A percentile compares a stretch with the other conserved stretches of the same genome.
phyloP scores from a whole-genome alignment of 2,329 filamentous ascomycete genomes.

The Fusarium sp. region DNA sequence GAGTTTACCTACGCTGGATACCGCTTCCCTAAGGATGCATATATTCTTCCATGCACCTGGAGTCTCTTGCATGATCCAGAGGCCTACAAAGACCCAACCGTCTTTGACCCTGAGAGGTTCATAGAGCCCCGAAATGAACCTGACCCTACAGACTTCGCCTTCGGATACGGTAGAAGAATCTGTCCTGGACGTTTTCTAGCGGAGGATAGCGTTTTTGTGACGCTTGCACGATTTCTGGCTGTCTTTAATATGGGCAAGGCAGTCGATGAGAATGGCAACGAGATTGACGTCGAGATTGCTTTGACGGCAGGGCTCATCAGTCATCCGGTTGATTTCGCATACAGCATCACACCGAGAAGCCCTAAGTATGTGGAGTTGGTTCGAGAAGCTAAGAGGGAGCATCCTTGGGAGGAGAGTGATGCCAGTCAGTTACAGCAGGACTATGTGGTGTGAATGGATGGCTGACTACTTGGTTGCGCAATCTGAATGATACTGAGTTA shows the following conservation, averaged over 20 bases:
- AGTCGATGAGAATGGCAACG: conserved; percentile 30
- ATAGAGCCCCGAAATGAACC: conserved; percentile 46
- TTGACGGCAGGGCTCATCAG: conserved; percentile 33
- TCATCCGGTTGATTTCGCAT: conserved; percentile 30
- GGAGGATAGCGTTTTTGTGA: conserved; percentile 49
- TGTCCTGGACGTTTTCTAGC: conserved; percentile 52
- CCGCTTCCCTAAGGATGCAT: conserved; percentile 45
- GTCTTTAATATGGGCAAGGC: conserved; percentile 56
- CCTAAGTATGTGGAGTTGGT: conserved; percentile 31
- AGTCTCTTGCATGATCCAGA: conserved; percentile 68
- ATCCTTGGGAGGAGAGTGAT: conserved; percentile 43
- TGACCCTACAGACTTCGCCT: conserved; percentile 47
- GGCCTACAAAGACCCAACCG: conserved; percentile 62
- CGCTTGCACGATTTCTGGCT: conserved; percentile 55
- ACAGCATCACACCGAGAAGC: conserved; percentile 37
- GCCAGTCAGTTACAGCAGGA: conserved; percentile 15
- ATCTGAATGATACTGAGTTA: no score
- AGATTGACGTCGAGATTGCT: conserved; percentile 34
- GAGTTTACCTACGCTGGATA: conserved; percentile 44
- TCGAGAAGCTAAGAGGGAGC: conserved; percentile 24
- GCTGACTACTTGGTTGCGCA: no score
- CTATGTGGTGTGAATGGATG: conserved; percentile 1
- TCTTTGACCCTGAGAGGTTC: conserved; percentile 51
- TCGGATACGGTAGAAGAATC: conserved; percentile 52
- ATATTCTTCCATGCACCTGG: conserved; percentile 41